Evolutionary conservation across 2,329 filamentous ascomycete species (phyloP), one percentile per base, ranked within the genome.

Genomic region (Geosmithia putterillii): DNA sequence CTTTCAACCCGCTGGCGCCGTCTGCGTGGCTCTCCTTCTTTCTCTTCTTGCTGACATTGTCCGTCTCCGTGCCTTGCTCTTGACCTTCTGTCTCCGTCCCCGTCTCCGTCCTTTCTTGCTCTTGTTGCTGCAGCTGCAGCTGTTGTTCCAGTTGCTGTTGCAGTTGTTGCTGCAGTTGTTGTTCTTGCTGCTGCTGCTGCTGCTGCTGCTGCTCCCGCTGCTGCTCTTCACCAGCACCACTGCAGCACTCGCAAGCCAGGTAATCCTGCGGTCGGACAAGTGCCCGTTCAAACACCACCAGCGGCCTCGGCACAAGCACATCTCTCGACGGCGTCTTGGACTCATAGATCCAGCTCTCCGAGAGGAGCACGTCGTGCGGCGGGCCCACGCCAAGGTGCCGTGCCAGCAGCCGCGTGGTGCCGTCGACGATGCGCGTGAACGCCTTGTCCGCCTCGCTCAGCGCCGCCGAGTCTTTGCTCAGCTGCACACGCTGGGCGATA

Each of bases 291-390:
- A 89, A 69, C 1, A 79, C 76, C 40, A 73, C 69, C 8, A 82
- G 74, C n/a, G 84, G 82, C 40, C 76, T 74, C 2, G 86, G 85
- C 38, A 81, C 75, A 55, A 92, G 87, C 18, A 86, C 81, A 50
- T 88, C 83, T 23, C 73, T 72, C 52, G 82, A 76, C 0, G 84
- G 85, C 22, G 73, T 73, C 46, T 73, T 76, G 28, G 78, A 73
- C 60, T 90, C 83, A 62, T 86, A 90, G 42, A 87, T 64, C 71
- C 86, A 84, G 38, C 82, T 65, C 59, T 94, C 86, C 40, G 83
- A 74, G 41, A 87, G 68, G 22, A 81, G 71, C 9, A 81, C 52
- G 15, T 66, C 63, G 36, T 63, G 61, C 2, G 52, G 52, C 20
- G 45, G 51, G 9, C 51, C 47, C 19, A 47, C 52, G 20, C 51